Evolutionary conservation across 2,329 filamentous ascomycete genomes (phyloP).

Genomic region (Didymella pinodella): DNA sequence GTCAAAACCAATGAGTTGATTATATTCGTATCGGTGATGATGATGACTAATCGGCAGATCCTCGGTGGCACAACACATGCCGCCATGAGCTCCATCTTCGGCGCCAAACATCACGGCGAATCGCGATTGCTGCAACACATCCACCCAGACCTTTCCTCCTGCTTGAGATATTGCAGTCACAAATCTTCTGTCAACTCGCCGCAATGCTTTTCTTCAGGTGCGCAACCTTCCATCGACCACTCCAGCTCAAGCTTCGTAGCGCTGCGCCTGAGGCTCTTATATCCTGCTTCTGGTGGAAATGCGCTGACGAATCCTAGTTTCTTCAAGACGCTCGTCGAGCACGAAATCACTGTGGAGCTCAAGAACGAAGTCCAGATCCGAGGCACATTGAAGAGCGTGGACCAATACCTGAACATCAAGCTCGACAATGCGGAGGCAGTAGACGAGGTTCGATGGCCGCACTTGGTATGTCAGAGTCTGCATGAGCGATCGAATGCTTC

Average conservation of each 20-base stretch:
- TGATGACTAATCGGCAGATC: conserved; percentile 21
- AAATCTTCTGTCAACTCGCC: not conserved
- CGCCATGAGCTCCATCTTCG: conserved; percentile 16
- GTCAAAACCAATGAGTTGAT: no score
- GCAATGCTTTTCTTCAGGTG: conserved; percentile 64
- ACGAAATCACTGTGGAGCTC: conserved; percentile 96
- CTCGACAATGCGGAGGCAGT: conserved; percentile 93
- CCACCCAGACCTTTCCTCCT: no score
- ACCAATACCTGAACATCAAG: conserved; percentile 99
- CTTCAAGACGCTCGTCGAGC: conserved; percentile 98
- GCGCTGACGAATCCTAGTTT: conserved; percentile 60
- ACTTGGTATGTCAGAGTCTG: conserved; percentile 67
- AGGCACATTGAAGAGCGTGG: conserved; percentile 93
- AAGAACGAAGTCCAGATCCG: conserved; percentile 99
- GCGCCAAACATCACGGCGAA: conserved; percentile 12
- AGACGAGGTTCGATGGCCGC: conserved; percentile 93
- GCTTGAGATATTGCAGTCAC: no score
- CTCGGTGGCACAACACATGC: conserved; percentile 34
- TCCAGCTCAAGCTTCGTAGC: not conserved
- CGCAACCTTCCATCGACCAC: conserved; percentile 1
- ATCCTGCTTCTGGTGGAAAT: no score
- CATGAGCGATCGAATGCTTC: no score
- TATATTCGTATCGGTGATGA: no score
- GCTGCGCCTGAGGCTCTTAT: not conserved
- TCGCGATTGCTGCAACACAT: conserved; percentile 1